A percentile compares a stretch with the other conserved stretches of the same genome.
Conservation (phyloP, 352 stramenopile genomes). For the Elongisporangium prolatum region DNA sequence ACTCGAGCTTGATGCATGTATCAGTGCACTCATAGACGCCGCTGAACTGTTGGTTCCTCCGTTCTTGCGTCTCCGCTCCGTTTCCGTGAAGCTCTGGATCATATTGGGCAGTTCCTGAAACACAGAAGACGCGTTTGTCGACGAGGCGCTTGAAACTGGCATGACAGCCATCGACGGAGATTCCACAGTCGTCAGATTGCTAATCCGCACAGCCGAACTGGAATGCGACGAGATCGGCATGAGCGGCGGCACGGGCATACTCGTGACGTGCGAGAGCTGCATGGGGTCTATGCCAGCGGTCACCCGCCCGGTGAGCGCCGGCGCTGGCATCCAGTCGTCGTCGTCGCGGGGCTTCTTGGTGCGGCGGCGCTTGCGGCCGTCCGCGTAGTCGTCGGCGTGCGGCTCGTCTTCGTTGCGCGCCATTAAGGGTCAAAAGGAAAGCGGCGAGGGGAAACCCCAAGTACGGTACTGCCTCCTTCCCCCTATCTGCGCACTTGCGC, state of each 20-base stretch:
- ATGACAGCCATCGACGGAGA: not conserved
- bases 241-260: not conserved
- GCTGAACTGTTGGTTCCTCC: not conserved
- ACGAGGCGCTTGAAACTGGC: not conserved
- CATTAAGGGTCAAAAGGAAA: not conserved
- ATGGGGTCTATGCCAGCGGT: not conserved
- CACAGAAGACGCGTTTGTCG: slow-evolving; percentile 20
- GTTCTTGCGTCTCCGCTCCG: slow-evolving; percentile 21
- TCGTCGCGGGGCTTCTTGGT: not conserved
- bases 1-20: not conserved
- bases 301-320: not conserved
- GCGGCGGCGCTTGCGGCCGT: not conserved
- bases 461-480: not conserved
- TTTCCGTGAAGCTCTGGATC: slow-evolving; percentile 63
- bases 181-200: not conserved
- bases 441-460: not conserved
- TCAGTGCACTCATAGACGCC: not conserved
- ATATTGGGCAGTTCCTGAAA: slow-evolving; percentile 50
- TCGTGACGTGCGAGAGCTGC: not conserved
- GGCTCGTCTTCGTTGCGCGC: not conserved
- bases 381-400: not conserved
- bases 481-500: not conserved
- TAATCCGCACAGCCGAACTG: not conserved
- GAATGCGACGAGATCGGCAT: not conserved
- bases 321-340: not conserved